Base-by-base conservation (phyloP, 2,329 filamentous ascomycete genomes). In the Nothophaeocryptopus gaeumannii region DNA sequence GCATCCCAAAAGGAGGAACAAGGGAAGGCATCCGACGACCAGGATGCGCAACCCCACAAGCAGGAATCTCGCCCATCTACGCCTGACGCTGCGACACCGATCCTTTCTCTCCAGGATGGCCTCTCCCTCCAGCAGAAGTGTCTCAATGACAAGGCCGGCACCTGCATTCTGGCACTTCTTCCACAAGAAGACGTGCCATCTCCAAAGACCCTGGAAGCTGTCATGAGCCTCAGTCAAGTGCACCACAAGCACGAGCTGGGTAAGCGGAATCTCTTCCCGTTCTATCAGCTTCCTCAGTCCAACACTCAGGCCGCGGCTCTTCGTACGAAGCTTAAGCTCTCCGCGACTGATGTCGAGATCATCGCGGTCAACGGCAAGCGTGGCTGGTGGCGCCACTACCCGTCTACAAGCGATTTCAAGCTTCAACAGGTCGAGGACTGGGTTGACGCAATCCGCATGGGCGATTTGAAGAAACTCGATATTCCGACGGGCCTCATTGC, bases 401-500 rank as follows among this genome's bases (percentile, higher is more conserved):
- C 81, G 40, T 82, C 79, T 5, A 68, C 71, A 8, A 67, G 71
- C 12, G 83, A 83, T 38, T 81, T 79, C 47, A 65, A 77, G 16
- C 50, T 56, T 5, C 75, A 79, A 46, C 80, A 78, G 20, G 74
- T 99, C 29, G 89, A 96, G 72, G 74, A 75, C 54, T 99, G 92
- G 89, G 82, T 99, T 51, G 93, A 99, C 64, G 79, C 82, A n/a
- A 89, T 97, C 55, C 84, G 89, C 33, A 79, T 99, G 77, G 89
- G 91, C 45, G 92, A 97, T 66, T 87, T 89, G 2, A 73, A 79
- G 51, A 96, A 92, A 77, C 78, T 83, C 62, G 88, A 82, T 60
- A 66, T 91, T 12, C 78, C 76, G 35, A 80, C 85, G 51, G 63
- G 64, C 4, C 39, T 77, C 32, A 56, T 77, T 8, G 61, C 65